phyloP scores from a whole-genome alignment of 2,329 filamentous ascomycete species.

The Diatrype stigma region DNA sequence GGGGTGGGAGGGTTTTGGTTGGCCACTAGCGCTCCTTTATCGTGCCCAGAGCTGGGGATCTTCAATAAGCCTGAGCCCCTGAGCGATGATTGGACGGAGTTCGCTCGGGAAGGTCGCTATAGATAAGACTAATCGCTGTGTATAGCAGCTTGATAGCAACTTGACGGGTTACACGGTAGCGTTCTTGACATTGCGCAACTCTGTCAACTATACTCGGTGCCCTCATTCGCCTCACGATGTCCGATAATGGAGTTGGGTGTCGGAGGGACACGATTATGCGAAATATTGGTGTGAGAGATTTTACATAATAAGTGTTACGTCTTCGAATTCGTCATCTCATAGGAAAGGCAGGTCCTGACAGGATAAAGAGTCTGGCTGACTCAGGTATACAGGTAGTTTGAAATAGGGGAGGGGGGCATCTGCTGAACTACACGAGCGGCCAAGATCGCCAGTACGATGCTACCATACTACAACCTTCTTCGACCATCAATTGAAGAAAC shows the following conservation, averaged over 20 bases:
- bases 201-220: neutral
- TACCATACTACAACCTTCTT: too few species aligned
- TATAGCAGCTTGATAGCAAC: too few species aligned
- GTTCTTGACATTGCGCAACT: too few species aligned
- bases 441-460: too few species aligned
- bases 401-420: too few species aligned
- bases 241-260: neutral
- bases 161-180: neutral
- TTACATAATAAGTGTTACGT: neutral
- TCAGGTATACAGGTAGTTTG: too few species aligned
- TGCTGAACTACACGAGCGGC: too few species aligned
- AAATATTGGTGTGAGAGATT: neutral
- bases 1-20: neutral
- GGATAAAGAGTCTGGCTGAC: too few species aligned
- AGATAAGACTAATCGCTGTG: neutral
- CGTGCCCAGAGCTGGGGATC: neutral
- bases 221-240: neutral
- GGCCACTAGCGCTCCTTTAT: neutral
- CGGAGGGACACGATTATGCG: neutral
- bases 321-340: neutral
- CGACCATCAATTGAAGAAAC: too few species aligned
- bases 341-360: too few species aligned
- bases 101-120: neutral
- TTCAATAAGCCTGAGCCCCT: neutral
- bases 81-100: neutral